Evolutionary conservation across 2,329 filamentous ascomycete species (phyloP).

Genomic region (Penicillium aurantiogriseum): DNA sequence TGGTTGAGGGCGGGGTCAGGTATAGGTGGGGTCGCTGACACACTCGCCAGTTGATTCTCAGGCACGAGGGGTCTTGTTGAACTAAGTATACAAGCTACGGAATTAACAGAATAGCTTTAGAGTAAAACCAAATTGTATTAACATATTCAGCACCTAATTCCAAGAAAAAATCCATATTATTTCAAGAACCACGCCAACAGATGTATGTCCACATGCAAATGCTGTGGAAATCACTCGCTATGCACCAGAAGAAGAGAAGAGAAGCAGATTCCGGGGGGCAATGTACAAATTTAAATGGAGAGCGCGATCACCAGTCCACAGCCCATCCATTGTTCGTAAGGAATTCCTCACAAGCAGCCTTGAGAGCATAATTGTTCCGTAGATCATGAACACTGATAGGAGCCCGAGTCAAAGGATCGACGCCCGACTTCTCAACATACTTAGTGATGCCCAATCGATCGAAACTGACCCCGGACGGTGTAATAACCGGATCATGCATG

Average conservation of each 20-base stretch:
- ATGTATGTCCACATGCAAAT: constrained; percentile 1
- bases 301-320: constrained; percentile 69
- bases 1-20: constrained; percentile 10
- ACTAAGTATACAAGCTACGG: no score
- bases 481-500: constrained; percentile 53
- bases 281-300: background rate
- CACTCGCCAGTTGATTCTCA: constrained; percentile 14
- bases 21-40: constrained; percentile 12
- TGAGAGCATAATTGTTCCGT: constrained; percentile 76
- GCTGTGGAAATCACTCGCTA: constrained; percentile 14
- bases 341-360: constrained; percentile 81
- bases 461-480: constrained; percentile 82
- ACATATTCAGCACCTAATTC: background rate
- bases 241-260: constrained; percentile 11
- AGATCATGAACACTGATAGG: constrained; percentile 68
- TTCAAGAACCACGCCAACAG: background rate
- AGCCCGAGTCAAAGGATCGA: constrained; percentile 81
- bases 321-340: constrained; percentile 86
- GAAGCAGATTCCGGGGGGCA: background rate
- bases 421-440: constrained; percentile 71
- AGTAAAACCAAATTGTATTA: background rate
- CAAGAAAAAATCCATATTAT: background rate
- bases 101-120: background rate
- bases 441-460: constrained; percentile 83
- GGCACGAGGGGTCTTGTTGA: no score